These are phyloP conservation scores for Oryza coarctata DNA, from an alignment of 176 grass and related monocot species.

Conservation along the genomic window DNA sequence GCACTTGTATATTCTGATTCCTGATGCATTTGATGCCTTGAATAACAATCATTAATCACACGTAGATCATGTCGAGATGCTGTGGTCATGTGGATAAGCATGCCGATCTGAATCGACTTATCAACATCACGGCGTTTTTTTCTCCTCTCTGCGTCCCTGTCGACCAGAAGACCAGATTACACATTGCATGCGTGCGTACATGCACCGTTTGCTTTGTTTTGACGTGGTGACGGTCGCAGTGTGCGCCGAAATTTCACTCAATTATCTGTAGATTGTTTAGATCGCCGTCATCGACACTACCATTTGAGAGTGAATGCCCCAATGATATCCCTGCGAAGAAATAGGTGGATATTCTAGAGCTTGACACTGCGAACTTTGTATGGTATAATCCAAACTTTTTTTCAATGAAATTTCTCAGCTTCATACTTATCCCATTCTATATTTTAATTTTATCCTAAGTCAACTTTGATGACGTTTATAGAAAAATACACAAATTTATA, in stretches of 20 bases:
- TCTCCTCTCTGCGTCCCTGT: background rate
- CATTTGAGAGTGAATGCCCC: background rate
- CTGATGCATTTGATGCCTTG: background rate
- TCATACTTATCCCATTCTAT: too few species aligned
- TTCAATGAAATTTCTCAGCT: too few species aligned
- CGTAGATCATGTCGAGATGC: background rate
- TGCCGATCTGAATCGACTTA: background rate
- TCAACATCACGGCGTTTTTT: conserved; percentile 4
- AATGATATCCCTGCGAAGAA: too few species aligned
- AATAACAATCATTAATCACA: background rate
- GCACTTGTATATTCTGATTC: background rate
- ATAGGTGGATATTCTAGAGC: too few species aligned
- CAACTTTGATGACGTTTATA: too few species aligned
- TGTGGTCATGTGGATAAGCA: conserved; percentile 25
- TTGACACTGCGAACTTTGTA: too few species aligned
- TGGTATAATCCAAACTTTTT: too few species aligned
- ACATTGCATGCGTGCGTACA: background rate
- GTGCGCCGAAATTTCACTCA: background rate
- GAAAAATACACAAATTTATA: too few species aligned
- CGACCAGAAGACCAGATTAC: background rate
- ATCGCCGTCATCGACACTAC: background rate
- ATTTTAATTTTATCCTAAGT: too few species aligned
- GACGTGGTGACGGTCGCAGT: background rate
- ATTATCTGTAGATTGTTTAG: background rate
- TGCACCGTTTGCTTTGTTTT: background rate